Percentiles rank a stretch among this genome's conserved stretches.
Conservation (phyloP, 2,329 filamentous ascomycete species). For the Xylariaceae sp. region DNA sequence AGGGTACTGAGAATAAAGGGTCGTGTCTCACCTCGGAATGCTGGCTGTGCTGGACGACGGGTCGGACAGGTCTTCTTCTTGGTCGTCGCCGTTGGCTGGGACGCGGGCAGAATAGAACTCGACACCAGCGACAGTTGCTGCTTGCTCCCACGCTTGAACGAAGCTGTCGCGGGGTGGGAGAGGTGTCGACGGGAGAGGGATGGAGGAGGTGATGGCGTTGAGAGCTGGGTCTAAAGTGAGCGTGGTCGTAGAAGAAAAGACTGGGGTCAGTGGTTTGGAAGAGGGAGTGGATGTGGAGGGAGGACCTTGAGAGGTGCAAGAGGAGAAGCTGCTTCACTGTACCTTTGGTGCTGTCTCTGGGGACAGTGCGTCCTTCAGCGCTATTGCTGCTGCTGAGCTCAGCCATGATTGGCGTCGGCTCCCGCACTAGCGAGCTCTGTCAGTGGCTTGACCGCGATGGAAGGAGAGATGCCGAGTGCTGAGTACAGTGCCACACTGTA, state of each 20-base stretch:
- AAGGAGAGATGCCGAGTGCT: too few relatives aligned
- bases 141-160: neutral
- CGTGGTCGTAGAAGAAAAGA: constrained; percentile 12
- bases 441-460: too few relatives aligned
- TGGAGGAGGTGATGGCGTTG: constrained; percentile 1
- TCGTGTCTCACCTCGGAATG: constrained; percentile 25
- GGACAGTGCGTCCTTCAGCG: neutral
- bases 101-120: neutral
- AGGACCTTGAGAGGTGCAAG: too few relatives aligned
- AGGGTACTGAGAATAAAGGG: constrained; percentile 15
- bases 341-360: too few relatives aligned
- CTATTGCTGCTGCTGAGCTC: neutral
- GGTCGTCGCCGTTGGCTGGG: neutral
- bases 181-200: neutral
- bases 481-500: too few relatives aligned
- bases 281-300: neutral
- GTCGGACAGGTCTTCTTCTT: constrained; percentile 16
- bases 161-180: neutral
- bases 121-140: neutral
- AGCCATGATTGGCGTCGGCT: too few relatives aligned
- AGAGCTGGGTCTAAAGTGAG: constrained; percentile 3
- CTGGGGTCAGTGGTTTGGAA: constrained; percentile 13
- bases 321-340: neutral
- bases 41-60: constrained; percentile 12
- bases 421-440: too few relatives aligned